Conservation (phyloP, 257 asterid genomes). For the Nicotiana sylvestris region DNA sequence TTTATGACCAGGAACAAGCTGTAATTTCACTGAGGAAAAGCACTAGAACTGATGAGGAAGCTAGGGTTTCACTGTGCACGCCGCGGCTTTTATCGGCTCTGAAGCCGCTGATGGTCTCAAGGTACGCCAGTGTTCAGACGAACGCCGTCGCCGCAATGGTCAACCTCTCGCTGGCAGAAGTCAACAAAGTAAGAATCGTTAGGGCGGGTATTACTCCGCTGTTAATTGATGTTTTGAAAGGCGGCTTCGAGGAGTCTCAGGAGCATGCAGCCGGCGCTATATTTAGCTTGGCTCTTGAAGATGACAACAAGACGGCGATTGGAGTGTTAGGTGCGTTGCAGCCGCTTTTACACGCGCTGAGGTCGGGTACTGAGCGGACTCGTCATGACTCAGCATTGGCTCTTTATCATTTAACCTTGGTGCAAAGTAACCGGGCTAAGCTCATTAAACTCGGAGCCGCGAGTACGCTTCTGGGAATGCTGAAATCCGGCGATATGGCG, state of each 20-base stretch:
- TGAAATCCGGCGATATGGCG: constrained; percentile 47
- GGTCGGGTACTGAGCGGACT: constrained; percentile 70
- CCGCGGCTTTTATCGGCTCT: constrained; percentile 57
- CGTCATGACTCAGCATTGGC: constrained; percentile 82
- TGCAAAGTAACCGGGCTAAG: constrained; percentile 59
- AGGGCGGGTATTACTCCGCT: constrained; percentile 68
- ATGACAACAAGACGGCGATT: constrained; percentile 71
- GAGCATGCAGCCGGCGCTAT: constrained; percentile 95
- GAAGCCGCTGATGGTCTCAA: constrained; percentile 50
- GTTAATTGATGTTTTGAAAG: constrained; percentile 57
- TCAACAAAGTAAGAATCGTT: constrained; percentile 67
- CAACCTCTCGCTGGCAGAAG: constrained; percentile 68
- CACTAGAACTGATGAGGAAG: constrained; percentile 53
- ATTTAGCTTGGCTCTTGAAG: constrained; percentile 75
- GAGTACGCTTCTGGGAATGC: constrained; percentile 48
- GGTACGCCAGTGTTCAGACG: constrained; percentile 60
- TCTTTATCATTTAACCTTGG: constrained; percentile 70
- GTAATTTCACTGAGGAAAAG: constrained; percentile 64
- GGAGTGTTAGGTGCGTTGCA: constrained; percentile 78
- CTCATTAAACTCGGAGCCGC: constrained; percentile 57
- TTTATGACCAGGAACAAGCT: constrained; percentile 71
- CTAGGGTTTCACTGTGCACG: constrained; percentile 60
- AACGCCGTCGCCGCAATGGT: constrained; percentile 85
- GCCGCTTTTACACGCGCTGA: constrained; percentile 73
- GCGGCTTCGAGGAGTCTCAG: constrained; percentile 68